Conservation (phyloP, 2,329 filamentous ascomycete species). For the Periconia digitata region DNA sequence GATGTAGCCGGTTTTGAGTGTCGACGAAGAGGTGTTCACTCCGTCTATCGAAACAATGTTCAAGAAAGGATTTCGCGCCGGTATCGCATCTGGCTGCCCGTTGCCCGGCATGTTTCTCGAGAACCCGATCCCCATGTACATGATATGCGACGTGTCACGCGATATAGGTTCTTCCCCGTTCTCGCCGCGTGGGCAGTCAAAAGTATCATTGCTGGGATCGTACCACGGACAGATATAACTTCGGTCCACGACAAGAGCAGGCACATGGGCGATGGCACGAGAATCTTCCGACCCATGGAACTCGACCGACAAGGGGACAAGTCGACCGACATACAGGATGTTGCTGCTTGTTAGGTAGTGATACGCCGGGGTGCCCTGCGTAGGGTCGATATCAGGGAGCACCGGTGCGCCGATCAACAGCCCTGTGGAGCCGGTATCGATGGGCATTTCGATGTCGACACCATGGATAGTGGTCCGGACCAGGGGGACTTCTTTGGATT, state of each 20-base stretch:
- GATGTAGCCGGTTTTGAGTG: constrained; percentile 29
- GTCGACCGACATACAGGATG: constrained; percentile 35
- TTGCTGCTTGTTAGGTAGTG: constrained; percentile 39
- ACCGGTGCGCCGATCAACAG: constrained; percentile 36
- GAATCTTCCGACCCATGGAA: constrained; percentile 25
- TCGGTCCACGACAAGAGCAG: constrained; percentile 36
- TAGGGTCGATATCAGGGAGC: constrained; percentile 26
- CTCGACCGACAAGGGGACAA: constrained; percentile 29
- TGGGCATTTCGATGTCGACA: constrained; percentile 31
- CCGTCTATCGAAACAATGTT: constrained; percentile 35
- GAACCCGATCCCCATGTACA: constrained; percentile 42
- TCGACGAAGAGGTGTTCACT: constrained; percentile 4
- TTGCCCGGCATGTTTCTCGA: constrained; percentile 32
- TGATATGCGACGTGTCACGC: constrained; percentile 32
- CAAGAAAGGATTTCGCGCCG: constrained; percentile 37
- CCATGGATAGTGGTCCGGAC: constrained; percentile 30
- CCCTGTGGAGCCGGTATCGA: constrained; percentile 41
- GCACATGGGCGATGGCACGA: constrained; percentile 27
- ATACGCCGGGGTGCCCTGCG: constrained; percentile 28
- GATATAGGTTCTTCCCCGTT: constrained; percentile 24
- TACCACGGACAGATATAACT: constrained; percentile 40
- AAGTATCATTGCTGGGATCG: constrained; percentile 24
- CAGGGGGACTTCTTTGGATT: constrained; percentile 24
- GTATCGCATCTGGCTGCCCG: constrained; percentile 31
- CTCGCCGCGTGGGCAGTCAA: constrained; percentile 33